These are phyloP conservation scores for Xylariaceae sp. DNA, from an alignment of 2,329 filamentous ascomycete genomes.

Conservation along the genomic window DNA sequence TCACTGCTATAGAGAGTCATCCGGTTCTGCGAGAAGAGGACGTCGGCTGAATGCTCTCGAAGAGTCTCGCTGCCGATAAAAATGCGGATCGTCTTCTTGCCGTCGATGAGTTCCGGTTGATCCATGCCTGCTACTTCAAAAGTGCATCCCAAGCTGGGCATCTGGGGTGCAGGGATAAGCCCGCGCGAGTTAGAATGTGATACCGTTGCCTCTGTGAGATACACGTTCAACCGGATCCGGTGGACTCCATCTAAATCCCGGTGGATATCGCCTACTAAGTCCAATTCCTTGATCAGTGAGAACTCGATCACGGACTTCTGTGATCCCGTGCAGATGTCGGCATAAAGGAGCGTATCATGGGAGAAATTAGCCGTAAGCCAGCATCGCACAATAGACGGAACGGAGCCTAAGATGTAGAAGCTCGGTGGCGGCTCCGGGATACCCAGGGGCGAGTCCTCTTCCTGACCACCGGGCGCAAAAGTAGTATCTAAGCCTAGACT, in stretches of 20 bases:
- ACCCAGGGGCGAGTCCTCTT: conserved; percentile 64
- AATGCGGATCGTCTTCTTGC: conserved; percentile 67
- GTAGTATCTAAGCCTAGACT: conserved; percentile 79
- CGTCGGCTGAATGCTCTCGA: conserved; percentile 78
- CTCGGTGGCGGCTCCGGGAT: conserved; percentile 74
- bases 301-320: conserved; percentile 79
- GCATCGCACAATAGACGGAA: conserved; percentile 90
- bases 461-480: conserved; percentile 56
- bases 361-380: conserved; percentile 91
- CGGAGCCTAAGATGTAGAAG: conserved; percentile 77
- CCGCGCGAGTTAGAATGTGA: conserved; percentile 69
- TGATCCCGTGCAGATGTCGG: conserved; percentile 86
- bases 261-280: conserved; percentile 61
- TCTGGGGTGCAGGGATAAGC: conserved; percentile 65
- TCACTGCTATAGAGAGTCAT: conserved; percentile 85
- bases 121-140: conserved; percentile 67
- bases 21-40: conserved; percentile 86
- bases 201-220: conserved; percentile 84
- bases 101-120: conserved; percentile 44
- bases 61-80: conserved; percentile 88
- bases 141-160: conserved; percentile 73
- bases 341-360: conserved; percentile 82
- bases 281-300: conserved; percentile 68
- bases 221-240: conserved; percentile 73
- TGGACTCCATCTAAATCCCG: conserved; percentile 60